Evolutionary conservation across 768 basidiomycete species (phyloP).

Genomic region (Lentinula boryana): DNA sequence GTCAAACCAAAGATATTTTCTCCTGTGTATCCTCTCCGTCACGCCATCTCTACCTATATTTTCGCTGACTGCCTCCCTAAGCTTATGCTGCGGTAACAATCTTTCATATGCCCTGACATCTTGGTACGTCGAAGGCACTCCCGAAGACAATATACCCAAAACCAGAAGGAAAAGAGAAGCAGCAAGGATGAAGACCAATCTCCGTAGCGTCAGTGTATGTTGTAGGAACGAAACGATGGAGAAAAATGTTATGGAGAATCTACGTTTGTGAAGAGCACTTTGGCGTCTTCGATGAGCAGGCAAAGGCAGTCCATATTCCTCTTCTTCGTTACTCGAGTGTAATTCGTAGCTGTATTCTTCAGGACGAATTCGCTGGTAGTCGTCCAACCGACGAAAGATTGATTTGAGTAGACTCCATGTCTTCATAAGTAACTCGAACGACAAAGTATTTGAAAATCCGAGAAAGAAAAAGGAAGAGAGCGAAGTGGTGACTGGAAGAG

Average conservation of each 20-base stretch:
- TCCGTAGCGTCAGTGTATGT: conserved; percentile 2
- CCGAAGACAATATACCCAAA: not conserved
- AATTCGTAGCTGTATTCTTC: conserved; percentile 4
- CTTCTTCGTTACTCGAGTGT: not conserved
- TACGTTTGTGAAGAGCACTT: not conserved
- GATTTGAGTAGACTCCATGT: not conserved
- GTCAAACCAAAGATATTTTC: conserved; percentile 6
- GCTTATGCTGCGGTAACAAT: not conserved
- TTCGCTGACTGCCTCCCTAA: not conserved
- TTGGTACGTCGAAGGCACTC: conserved; percentile 1
- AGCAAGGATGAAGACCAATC: not conserved
- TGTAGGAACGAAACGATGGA: not conserved
- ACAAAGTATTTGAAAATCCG: not conserved
- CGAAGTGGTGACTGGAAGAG: not conserved
- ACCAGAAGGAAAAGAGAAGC: not conserved
- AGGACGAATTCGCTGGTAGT: conserved; percentile 1
- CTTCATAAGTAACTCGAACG: no score
- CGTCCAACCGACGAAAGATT: conserved; percentile 3
- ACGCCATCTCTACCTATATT: conserved; percentile 3
- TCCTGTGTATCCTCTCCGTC: conserved; percentile 2
- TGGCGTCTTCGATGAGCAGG: not conserved
- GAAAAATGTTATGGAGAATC: not conserved
- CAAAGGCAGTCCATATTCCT: not conserved
- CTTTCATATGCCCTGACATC: conserved; percentile 1
- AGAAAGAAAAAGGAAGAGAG: not conserved